Evolutionary conservation across 2,329 filamentous ascomycete species (phyloP).

Genomic region (Phialophora chinensis): DNA sequence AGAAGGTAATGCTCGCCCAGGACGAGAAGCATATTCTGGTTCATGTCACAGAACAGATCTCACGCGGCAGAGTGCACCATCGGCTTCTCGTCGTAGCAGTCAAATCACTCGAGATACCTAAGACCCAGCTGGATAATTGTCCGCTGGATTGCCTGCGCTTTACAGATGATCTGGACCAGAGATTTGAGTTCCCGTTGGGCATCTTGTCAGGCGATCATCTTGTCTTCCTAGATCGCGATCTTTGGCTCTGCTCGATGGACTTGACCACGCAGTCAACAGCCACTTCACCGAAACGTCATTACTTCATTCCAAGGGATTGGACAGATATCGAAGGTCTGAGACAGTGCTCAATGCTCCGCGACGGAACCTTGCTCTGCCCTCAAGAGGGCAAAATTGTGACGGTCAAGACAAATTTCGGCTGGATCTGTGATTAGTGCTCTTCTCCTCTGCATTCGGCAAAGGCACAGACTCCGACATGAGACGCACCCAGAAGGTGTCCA

Average conservation of each 20-base stretch:
- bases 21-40: slow-evolving; percentile 14
- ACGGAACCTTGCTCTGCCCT: slow-evolving; percentile 22
- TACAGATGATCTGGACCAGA: neutral
- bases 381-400: slow-evolving; percentile 17
- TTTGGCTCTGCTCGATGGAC: slow-evolving; percentile 20
- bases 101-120: slow-evolving; percentile 11
- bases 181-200: slow-evolving; percentile 11
- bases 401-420: slow-evolving; percentile 15
- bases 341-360: slow-evolving; percentile 3
- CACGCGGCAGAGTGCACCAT: neutral
- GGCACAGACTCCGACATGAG: neutral
- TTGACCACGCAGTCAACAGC: neutral
- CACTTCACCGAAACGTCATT: slow-evolving; percentile 15
- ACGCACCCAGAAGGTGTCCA: neutral
- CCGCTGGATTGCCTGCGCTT: neutral
- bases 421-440: neutral
- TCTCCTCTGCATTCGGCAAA: neutral
- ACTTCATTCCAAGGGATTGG: slow-evolving; percentile 30
- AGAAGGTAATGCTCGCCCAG: slow-evolving; percentile 16
- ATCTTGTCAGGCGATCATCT: slow-evolving; percentile 19
- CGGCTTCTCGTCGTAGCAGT: slow-evolving; percentile 10
- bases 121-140: neutral
- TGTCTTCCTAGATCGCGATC: slow-evolving; percentile 18
- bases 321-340: slow-evolving; percentile 12
- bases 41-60: slow-evolving; percentile 5